Evolutionary conservation across 108 stramenopile species (phyloP), one percentile per base, ranked within the genome.

Genomic region (Parietichytrium sp.): DNA sequence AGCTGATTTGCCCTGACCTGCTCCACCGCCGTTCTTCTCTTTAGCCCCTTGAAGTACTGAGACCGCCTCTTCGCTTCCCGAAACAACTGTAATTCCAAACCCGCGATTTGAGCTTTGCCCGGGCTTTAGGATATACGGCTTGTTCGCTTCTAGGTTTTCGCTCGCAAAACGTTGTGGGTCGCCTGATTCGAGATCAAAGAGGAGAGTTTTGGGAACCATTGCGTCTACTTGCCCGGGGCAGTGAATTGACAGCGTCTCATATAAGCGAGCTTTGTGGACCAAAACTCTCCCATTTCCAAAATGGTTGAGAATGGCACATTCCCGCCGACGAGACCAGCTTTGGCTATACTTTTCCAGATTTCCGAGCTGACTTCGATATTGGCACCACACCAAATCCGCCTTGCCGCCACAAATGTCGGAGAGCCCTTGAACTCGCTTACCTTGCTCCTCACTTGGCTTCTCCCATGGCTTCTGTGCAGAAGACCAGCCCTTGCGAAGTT

Each of bases 71-170:
- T 31, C 42, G 1, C 61, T 18, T 8, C 45, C 26, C 12, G 52
- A 53, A 10, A 80, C 79, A 26, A 52, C 53, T 1, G 29, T 48
- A 18, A 84, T 84, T 2, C 83, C 83, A 15, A 54, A 3, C 15
- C 83, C 83, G 42, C 83, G 83, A 2, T 84, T 84, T 16, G 80
- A 80, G 12, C 79, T 26, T 16, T 26, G n/a, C 10, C 78, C 79
- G 45, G 83, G 83, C 23, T 84, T 84, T 23, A 84, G 18, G 4
- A 84, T 84, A 42, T 45, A 72, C 23, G 45, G 61, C 33, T 45
- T 72, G 42, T 72, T 2, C 38, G 33, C 61, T 2, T 36, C 42
- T n/a, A 72, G 13, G 13, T 16, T 42, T 0, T 72, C 61, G 33
- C 15, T 6, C 42, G 61, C 61, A 20, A 72, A 72, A n/a, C n/a